Conservation (phyloP, 2,329 filamentous ascomycete species). For the Aspergillus pseudonomiae region DNA sequence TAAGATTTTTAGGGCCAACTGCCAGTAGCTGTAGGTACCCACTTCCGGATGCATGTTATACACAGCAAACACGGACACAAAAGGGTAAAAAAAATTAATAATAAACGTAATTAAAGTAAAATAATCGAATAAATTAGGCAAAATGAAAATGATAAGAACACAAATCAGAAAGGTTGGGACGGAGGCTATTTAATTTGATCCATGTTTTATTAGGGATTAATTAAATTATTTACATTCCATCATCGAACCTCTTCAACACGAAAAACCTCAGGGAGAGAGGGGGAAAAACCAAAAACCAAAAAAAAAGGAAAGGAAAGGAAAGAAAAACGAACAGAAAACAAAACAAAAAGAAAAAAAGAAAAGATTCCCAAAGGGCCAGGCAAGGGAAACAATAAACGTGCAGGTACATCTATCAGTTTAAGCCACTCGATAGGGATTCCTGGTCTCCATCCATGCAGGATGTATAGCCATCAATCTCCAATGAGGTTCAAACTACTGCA, state of each 20-base stretch:
- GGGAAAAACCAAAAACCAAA: no score
- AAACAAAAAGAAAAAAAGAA: background rate
- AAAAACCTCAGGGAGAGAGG: no score
- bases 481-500: constrained; percentile 21
- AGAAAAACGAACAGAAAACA: background rate
- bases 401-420: constrained; percentile 11
- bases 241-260: background rate
- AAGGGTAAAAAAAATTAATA: background rate
- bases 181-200: background rate
- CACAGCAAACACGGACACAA: background rate
- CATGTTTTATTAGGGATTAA: background rate
- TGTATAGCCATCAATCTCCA: constrained; percentile 6
- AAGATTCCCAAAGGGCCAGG: background rate
- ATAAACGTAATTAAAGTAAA: background rate
- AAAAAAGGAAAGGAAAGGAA: no score
- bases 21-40: background rate
- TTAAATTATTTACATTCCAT: background rate
- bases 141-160: background rate
- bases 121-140: background rate
- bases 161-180: background rate
- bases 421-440: constrained; percentile 9
- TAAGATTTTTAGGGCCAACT: background rate
- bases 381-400: constrained; percentile 19
- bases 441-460: constrained; percentile 6
- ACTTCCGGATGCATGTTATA: constrained; percentile 1